Base-by-base conservation (phyloP, 2,329 filamentous ascomycete species). In the Orbilia brochopaga region DNA sequence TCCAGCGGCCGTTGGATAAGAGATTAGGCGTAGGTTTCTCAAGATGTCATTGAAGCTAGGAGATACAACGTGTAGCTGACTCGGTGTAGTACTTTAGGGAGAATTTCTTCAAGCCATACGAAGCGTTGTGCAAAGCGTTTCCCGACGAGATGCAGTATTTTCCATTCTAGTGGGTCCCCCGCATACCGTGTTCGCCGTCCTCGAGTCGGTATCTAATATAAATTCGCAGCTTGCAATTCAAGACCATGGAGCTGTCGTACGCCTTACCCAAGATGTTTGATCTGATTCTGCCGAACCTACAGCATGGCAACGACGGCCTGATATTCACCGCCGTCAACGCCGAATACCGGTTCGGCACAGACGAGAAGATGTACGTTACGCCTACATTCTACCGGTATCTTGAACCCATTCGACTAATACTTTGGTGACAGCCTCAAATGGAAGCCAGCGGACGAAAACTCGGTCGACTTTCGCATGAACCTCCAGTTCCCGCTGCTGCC, bases 381-480 rank as follows among this genome's bases (percentile, higher is more conserved):
- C 19, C 54, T 37, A 1, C 7, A 46, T 15, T 5, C 17, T 27
- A 23, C 42, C 8, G 23, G 30, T 35, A 53, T 51, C 27, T 19
- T 44, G 1, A 1, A 44, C 2, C 21, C 23, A 19, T 27, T n/a
- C 15, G 5, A 10, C 86, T 55, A 21, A 57, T 27, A 10, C 19
- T 57, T 17, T 5, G 5, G 23, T 21, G 89, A 96, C 79, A 99
- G 97, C 74, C 83, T 99, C 42, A 99, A 99, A 80, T 99, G 94
- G 94, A 99, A 99, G 81, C 92, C 93, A 0, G 91, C 91, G 2
- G 84, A 90, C 75, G 94, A 99, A 79, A 99, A 99, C 81, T 96
- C 92, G 0, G 87, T 99, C 75, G 94, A 99, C 79, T 97, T 96
- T 79, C 86, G 89, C 46, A 84, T 97, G 76, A 86, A 85, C 57